Percentiles rank a stretch among this genome's conserved stretches.
Evolutionary conservation across 192 early-diverging fungal species (phyloP).

Genomic region (Rhizoclosmatium globosum): DNA sequence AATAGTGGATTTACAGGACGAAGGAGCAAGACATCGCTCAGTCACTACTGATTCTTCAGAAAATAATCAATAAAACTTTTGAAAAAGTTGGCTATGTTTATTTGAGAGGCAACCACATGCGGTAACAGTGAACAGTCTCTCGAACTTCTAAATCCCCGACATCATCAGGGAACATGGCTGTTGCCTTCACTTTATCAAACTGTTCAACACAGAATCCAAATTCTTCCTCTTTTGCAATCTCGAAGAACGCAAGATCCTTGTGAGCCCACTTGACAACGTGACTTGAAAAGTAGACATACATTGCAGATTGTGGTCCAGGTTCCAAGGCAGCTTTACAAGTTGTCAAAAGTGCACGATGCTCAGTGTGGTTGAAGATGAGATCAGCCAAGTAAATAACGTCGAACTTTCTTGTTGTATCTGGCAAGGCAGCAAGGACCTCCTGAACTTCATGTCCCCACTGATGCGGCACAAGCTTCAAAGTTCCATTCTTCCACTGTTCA

Average conservation of each 20-base stretch:
- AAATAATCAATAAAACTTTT: no score
- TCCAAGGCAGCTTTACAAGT: conserved; percentile 71
- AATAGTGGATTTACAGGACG: conserved; percentile 74
- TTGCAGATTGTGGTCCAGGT: conserved; percentile 39
- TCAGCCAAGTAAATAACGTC: conserved; percentile 89
- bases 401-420: conserved; percentile 47
- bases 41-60: conserved; percentile 71
- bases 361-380: conserved; percentile 86
- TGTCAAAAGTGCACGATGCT: conserved; percentile 79
- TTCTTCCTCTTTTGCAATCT: conserved; percentile 66
- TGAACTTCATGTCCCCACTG: conserved; percentile 74
- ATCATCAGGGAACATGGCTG: conserved; percentile 90
- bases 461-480: conserved; percentile 44
- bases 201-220: conserved; percentile 75
- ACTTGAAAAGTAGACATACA: conserved; percentile 82
- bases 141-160: conserved; percentile 79
- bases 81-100: no score
- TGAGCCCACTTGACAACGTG: conserved; percentile 84
- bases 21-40: conserved; percentile 89
- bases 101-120: conserved; percentile 79
- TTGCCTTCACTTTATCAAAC: conserved; percentile 72
- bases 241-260: conserved; percentile 85
- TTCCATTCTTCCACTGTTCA: conserved; percentile 22
- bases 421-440: conserved; percentile 44
- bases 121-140: conserved; percentile 83